Conservation (phyloP, 305 asterid genomes). For the Solanum hybrid region DNA sequence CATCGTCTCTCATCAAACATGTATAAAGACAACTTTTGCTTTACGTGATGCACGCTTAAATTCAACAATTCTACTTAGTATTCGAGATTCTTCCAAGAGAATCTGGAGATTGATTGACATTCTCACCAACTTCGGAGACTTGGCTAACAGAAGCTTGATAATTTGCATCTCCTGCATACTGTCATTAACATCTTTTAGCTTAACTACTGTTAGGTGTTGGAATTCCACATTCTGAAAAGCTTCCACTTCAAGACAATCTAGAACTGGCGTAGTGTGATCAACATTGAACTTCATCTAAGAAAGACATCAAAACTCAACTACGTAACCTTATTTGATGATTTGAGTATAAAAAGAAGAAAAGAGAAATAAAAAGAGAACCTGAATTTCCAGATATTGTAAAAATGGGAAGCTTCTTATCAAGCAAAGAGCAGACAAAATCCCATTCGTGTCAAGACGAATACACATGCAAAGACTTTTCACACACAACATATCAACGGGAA, state of each 20-base stretch:
- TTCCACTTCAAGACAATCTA: not conserved
- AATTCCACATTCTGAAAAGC: not conserved
- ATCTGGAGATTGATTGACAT: not conserved
- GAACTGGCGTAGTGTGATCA: not conserved
- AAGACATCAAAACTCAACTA: not conserved
- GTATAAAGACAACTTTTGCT: not conserved
- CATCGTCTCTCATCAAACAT: not conserved
- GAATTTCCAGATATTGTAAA: not conserved
- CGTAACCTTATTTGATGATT: not conserved
- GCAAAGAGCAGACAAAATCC: not conserved
- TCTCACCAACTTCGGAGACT: not conserved
- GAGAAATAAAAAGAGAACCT: not conserved
- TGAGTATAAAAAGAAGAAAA: not conserved
- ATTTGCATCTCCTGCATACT: not conserved
- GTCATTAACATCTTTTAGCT: not conserved
- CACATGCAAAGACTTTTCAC: not conserved
- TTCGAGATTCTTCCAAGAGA: not conserved
- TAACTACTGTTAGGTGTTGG: not conserved
- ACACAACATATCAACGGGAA: not conserved
- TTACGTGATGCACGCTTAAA: not conserved
- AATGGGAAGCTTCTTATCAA: not conserved
- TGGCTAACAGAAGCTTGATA: not conserved
- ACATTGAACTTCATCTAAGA: not conserved
- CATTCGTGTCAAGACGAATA: not conserved
- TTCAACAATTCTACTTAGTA: not conserved